These are phyloP conservation scores for Boletus reticuloceps DNA, from an alignment of 768 basidiomycete genomes.

Conservation along the genomic window DNA sequence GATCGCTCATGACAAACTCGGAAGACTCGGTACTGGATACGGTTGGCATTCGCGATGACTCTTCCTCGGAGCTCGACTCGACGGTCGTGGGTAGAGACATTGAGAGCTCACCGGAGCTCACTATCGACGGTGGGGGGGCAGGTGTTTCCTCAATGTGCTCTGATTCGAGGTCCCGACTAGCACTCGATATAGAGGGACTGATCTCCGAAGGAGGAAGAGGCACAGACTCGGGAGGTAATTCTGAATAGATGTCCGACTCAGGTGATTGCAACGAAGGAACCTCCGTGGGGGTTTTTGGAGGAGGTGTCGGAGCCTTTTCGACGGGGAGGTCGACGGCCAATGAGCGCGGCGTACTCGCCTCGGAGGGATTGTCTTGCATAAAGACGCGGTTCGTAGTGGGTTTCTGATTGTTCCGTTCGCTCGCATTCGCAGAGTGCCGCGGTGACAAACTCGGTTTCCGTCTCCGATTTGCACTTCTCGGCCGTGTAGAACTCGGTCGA, in stretches of 20 bases:
- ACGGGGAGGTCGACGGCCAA: constrained; percentile 34
- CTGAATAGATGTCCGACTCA: constrained; percentile 20
- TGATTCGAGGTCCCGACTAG: constrained; percentile 19
- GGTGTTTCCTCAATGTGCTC: constrained; percentile 14
- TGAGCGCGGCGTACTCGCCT: constrained; percentile 34
- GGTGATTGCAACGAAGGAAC: constrained; percentile 27
- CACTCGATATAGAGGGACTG: constrained; percentile 27
- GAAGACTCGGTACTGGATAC: constrained; percentile 44
- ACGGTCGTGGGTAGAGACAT: constrained; percentile 29
- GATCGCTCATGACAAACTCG: constrained; percentile 25
- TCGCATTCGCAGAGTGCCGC: constrained; percentile 42
- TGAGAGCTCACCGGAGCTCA: constrained; percentile 22
- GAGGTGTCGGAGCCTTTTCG: constrained; percentile 22
- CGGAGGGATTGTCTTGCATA: constrained; percentile 37
- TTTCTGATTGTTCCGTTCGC: constrained; percentile 38
- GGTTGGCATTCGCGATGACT: constrained; percentile 34
- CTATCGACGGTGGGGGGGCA: constrained; percentile 14
- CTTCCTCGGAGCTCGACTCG: constrained; percentile 31
- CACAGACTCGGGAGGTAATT: constrained; percentile 23
- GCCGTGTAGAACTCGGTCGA: constrained; percentile 54
- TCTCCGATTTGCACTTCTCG: constrained; percentile 38
- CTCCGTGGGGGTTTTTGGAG: constrained; percentile 26
- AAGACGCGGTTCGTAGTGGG: constrained; percentile 49
- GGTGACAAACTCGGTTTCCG: constrained; percentile 44
- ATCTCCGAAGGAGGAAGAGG: constrained; percentile 40